phyloP scores from a whole-genome alignment of 176 grass and related monocot species.

The Musa itinerans region DNA sequence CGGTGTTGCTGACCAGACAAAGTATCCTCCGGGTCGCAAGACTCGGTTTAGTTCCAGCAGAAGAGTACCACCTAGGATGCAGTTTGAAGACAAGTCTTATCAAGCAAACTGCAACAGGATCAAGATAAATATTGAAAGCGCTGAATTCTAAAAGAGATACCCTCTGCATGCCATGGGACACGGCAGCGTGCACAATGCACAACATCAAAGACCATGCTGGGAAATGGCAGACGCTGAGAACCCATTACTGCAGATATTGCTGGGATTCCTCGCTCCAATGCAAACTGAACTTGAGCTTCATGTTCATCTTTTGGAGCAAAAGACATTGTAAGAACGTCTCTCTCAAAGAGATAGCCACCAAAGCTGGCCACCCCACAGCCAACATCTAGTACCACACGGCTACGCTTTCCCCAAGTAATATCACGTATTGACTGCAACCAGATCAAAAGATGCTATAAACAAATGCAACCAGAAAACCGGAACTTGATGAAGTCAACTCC shows the following conservation, averaged over 20 bases:
- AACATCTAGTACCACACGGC: constrained; percentile 72
- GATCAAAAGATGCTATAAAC: constrained; percentile 1
- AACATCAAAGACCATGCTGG: constrained; percentile 65
- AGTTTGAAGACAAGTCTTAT: not conserved
- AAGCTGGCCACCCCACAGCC: constrained; percentile 97
- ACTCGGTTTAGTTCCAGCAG: constrained; percentile 87
- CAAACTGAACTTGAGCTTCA: constrained; percentile 89
- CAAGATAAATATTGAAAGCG: not conserved
- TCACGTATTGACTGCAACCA: constrained; percentile 43
- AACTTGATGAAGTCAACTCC: not conserved
- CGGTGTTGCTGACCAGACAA: constrained; percentile 94
- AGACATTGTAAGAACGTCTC: constrained; percentile 63
- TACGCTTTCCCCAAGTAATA: constrained; percentile 75
- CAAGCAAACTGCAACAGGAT: not conserved
- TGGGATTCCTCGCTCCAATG: constrained; percentile 83
- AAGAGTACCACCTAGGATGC: constrained; percentile 46
- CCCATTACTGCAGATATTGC: constrained; percentile 97
- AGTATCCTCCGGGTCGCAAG: constrained; percentile 75
- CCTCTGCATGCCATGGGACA: constrained; percentile 85
- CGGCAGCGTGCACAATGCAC: constrained; percentile 94
- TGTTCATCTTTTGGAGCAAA: constrained; percentile 98
- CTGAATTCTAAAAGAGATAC: constrained; percentile 14
- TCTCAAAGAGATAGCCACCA: constrained; percentile 88
- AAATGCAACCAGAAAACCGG: not conserved
- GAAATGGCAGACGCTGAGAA: constrained; percentile 74